Evolutionary conservation across 1,139 yeast species (phyloP).

Genomic region (Saccharomyces hybrid): DNA sequence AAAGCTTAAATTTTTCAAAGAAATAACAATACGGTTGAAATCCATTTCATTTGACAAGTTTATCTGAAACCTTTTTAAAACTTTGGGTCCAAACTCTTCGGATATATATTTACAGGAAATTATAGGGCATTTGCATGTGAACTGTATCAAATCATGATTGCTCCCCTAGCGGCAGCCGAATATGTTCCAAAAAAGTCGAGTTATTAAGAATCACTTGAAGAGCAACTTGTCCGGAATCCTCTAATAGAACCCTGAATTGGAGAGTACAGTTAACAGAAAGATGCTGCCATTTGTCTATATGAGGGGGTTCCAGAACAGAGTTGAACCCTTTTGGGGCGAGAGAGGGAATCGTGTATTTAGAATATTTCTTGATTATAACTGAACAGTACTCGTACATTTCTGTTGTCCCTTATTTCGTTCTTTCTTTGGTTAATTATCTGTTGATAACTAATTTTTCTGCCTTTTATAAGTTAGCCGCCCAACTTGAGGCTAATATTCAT

Average conservation of each 20-base stretch:
- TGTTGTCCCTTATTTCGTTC: not conserved
- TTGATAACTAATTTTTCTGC: not conserved
- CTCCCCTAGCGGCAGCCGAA: constrained; percentile 1
- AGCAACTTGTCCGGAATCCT: not conserved
- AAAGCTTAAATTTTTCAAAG: not conserved
- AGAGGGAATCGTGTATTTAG: constrained; percentile 14
- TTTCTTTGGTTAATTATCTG: not conserved
- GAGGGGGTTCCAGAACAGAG: constrained; percentile 10
- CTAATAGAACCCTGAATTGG: not conserved
- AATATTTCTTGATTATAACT: constrained; percentile 11
- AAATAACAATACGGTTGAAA: not conserved
- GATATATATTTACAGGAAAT: constrained; percentile 4
- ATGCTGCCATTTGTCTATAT: constrained; percentile 20
- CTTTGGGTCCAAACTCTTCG: not conserved
- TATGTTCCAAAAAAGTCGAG: constrained; percentile 1
- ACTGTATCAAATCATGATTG: not conserved
- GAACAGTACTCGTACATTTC: constrained; percentile 5
- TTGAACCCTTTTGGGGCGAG: constrained; percentile 22
- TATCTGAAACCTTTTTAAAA: constrained; percentile 2
- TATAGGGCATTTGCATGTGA: constrained; percentile 2
- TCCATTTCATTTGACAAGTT: not conserved
- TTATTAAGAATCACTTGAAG: not conserved
- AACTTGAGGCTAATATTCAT: not conserved
- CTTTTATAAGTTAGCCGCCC: not conserved
- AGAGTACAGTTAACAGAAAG: constrained; percentile 5